phyloP scores from a whole-genome alignment of 306 rosid species.

The Vigna angularis region DNA sequence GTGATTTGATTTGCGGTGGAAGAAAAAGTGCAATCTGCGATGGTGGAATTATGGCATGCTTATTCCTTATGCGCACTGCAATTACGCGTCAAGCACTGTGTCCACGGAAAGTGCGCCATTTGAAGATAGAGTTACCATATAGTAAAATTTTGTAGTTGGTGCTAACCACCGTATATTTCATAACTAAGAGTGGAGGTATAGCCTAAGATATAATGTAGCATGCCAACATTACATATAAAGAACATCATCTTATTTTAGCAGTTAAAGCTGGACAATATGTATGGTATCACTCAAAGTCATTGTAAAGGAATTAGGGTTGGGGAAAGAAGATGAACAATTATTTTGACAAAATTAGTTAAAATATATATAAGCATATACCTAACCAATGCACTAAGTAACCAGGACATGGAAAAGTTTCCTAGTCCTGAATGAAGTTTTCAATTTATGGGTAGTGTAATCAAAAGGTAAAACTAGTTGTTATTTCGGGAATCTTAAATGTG shows the following conservation, averaged over 20 bases:
- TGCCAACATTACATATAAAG: neutral
- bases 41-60: conserved; percentile 46
- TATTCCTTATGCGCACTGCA: conserved; percentile 1
- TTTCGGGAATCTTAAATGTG: too few relatives aligned
- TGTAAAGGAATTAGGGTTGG: too few relatives aligned
- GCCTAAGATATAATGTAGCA: neutral
- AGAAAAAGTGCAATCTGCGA: neutral
- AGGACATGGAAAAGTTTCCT: neutral
- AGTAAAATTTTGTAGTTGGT: neutral
- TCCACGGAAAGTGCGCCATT: conserved; percentile 6
- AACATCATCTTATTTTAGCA: neutral
- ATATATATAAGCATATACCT: neutral
- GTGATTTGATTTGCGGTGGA: neutral
- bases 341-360: too few relatives aligned
- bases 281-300: neutral
- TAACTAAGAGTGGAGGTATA: neutral
- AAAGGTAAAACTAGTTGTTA: too few relatives aligned
- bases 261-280: neutral
- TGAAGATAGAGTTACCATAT: neutral
- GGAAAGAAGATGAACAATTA: too few relatives aligned
- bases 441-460: too few relatives aligned
- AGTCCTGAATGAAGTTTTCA: neutral
- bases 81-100: neutral
- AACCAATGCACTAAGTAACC: neutral
- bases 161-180: neutral